Evolutionary conservation across 371 early-diverging fungal genomes (phyloP), one percentile per base, ranked within the genome.

Genomic region (Dinochytrium kinnereticum): DNA sequence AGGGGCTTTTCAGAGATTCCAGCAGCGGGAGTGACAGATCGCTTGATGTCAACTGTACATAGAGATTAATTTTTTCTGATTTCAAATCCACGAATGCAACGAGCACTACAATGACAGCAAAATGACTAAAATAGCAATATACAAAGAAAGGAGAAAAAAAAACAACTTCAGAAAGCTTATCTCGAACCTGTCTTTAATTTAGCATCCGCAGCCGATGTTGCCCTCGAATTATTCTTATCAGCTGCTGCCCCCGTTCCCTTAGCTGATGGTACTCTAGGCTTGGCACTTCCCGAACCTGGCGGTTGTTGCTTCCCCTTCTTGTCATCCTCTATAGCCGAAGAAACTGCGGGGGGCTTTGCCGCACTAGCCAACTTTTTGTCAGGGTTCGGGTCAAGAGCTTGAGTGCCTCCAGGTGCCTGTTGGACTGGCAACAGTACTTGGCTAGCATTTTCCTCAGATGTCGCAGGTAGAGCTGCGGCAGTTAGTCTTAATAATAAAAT

Each of bases 281-380:
- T 74, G 13, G 64, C 75, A 5, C 74, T 74, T 2, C 69, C 74
- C 7, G 69, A 51, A 13, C 44, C 44, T 3, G 61, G 61, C 36
- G 61, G 34, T 61, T 61, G 61, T 17, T 28, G n/a, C 34, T 73
- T 73, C n/a, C 44, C 30, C 51, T 73, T 73, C 49, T 68, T 66
- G 13, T 73, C 74, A 33, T 73, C 74, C 37, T 73, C 74, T 3
- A 24, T 17, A 36, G 51, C 34, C 7, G 66, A 1, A 10, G 49
- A 30, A 17, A 13, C 24, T 31, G 71, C 7, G 2, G 28, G 21
- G 38, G 33, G 17, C 21, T 31, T 13, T 36, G 70, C 67, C 26
- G 17, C 26, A 7, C 44, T 19, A 19, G 44, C 44, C 44, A 19
- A 44, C 57, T 69, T 69, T 44, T 66, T 66, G 34, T 61, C 64